Evolutionary conservation across 192 early-diverging fungal genomes (phyloP).

Genomic region (Coemansia sp.): DNA sequence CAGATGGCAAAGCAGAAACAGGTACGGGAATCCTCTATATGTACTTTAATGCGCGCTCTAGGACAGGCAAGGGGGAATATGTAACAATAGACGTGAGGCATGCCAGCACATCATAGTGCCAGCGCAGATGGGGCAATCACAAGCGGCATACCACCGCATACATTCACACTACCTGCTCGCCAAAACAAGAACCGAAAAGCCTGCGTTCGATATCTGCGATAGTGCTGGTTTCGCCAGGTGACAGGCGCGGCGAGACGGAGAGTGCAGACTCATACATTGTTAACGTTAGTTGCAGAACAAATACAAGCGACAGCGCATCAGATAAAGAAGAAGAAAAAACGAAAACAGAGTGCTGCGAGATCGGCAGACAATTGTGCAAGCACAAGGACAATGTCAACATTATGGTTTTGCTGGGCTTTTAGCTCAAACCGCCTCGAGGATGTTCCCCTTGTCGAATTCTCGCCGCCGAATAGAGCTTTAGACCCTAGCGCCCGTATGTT

Average conservation of each 20-base stretch:
- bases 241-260: neutral
- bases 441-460: too few species aligned
- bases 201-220: constrained; percentile 48
- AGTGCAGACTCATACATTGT: constrained; percentile 17
- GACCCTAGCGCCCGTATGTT: too few species aligned
- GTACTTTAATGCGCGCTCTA: neutral
- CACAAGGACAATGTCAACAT: too few species aligned
- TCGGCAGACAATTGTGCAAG: too few species aligned
- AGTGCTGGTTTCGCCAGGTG: constrained; percentile 17
- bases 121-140: neutral
- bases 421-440: too few species aligned
- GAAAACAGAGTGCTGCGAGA: too few species aligned
- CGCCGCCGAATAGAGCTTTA: too few species aligned
- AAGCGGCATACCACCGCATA: neutral
- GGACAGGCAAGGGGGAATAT: neutral
- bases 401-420: too few species aligned
- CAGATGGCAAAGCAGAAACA: constrained; percentile 3
- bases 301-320: too few species aligned
- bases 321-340: too few species aligned
- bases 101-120: neutral
- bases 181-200: constrained; percentile 24
- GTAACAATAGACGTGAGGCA: neutral
- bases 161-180: constrained; percentile 30
- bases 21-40: neutral
- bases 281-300: neutral